A percentile compares a stretch with the other conserved stretches of the same genome.
These are phyloP conservation scores for Escallonia herrerae DNA, from an alignment of 129 eudicot species.

Conservation along the genomic window DNA sequence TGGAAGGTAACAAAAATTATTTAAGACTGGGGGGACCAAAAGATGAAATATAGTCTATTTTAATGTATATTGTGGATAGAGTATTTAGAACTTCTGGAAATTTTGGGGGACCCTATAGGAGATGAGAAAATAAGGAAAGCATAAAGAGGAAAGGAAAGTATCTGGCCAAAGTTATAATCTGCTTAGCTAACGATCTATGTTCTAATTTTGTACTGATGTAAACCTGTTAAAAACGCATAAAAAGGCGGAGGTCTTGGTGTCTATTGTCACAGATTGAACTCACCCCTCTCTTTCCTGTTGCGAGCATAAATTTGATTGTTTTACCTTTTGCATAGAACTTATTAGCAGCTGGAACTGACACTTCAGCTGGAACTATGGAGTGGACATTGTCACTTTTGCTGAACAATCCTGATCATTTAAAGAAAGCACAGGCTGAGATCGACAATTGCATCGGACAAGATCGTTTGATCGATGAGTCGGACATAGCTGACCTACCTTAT, in stretches of 20 bases:
- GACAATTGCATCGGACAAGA: constrained; percentile 12
- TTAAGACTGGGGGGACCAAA: too few species aligned
- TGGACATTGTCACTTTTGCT: constrained; percentile 33
- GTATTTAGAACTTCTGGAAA: too few species aligned
- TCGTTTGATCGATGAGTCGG: constrained; percentile 23
- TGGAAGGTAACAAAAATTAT: too few species aligned
- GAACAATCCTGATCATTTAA: constrained; percentile 25
- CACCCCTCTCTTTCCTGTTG: neutral
- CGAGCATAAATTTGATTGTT: neutral
- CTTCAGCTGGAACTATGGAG: constrained; percentile 30
- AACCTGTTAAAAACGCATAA: neutral
- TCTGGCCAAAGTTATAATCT: too few species aligned
- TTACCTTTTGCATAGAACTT: constrained; percentile 16
- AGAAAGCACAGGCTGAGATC: constrained; percentile 28
- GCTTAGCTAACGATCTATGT: too few species aligned
- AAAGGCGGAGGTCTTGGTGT: neutral
- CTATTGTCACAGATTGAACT: neutral
- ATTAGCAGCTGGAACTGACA: constrained; percentile 28
- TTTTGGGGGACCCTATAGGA: too few species aligned
- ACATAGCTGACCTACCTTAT: constrained; percentile 24
- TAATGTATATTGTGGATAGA: too few species aligned
- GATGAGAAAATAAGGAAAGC: too few species aligned
- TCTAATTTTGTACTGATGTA: too few species aligned
- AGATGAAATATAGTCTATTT: too few species aligned
- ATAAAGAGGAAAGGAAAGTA: too few species aligned